These are phyloP conservation scores for Lachnellula arida DNA, from an alignment of 2,329 filamentous ascomycete genomes.

Conservation along the genomic window DNA sequence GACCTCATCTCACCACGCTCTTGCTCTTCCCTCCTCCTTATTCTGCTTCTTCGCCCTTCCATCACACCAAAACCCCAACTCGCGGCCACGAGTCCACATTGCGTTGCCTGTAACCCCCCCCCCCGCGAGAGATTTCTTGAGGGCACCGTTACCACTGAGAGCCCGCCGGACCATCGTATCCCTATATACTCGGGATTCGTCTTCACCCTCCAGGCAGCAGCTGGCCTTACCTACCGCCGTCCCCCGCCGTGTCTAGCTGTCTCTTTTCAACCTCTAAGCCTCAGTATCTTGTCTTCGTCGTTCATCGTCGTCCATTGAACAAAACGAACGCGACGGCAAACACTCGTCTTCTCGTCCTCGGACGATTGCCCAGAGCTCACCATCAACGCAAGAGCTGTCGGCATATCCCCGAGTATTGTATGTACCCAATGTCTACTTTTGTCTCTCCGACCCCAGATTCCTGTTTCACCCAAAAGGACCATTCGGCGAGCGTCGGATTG, in stretches of 20 bases:
- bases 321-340: neutral
- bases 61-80: constrained; percentile 1
- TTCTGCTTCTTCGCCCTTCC: constrained; percentile 9
- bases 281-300: neutral
- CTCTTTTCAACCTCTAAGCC: neutral
- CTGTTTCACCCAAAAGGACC: constrained; percentile 6
- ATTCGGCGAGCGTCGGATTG: constrained; percentile 15
- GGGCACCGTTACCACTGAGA: neutral
- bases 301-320: constrained; percentile 1
- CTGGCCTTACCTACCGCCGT: constrained; percentile 14
- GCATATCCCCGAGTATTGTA: constrained; percentile 1
- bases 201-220: constrained; percentile 18
- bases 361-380: neutral
- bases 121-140: neutral
- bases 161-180: constrained; percentile 7
- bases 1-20: constrained; percentile 10
- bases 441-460: neutral
- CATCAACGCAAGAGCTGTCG: neutral
- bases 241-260: constrained; percentile 1
- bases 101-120: constrained; percentile 9
- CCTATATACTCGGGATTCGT: constrained; percentile 18
- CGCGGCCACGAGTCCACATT: constrained; percentile 15
- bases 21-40: neutral
- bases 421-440: neutral
- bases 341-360: neutral